These are phyloP conservation scores for Paratinospora sagittata DNA, from an alignment of 164 flowering plant species.

Conservation along the genomic window DNA sequence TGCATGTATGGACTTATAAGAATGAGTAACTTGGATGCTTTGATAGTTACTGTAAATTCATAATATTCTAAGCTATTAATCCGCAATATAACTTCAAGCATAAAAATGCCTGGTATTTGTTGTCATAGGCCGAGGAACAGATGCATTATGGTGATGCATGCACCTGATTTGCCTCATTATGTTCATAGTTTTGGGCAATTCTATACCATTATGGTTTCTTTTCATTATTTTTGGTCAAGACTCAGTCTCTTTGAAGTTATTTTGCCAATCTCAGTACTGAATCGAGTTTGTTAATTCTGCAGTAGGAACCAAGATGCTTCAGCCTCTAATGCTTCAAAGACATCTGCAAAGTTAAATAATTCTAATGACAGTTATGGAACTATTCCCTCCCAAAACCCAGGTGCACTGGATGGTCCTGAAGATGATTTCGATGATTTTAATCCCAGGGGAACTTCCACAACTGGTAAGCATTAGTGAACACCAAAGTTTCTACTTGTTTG, in stretches of 20 bases:
- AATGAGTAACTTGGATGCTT: neutral
- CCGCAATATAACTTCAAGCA: slow-evolving; percentile 5
- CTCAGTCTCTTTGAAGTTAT: neutral
- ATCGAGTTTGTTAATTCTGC: slow-evolving; percentile 19
- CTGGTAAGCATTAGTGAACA: slow-evolving; percentile 44
- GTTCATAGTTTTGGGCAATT: neutral
- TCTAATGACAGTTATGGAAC: slow-evolving; percentile 33
- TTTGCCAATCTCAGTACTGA: neutral
- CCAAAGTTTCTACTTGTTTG: neutral
- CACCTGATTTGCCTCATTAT: neutral
- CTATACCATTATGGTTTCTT: neutral
- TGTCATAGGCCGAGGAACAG: neutral
- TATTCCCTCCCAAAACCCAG: slow-evolving; percentile 39
- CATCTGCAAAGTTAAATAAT: slow-evolving; percentile 25
- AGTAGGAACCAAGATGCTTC: slow-evolving; percentile 38
- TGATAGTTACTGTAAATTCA: neutral
- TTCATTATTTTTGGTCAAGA: neutral
- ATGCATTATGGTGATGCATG: neutral
- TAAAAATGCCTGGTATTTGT: neutral
- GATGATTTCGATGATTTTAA: slow-evolving; percentile 95
- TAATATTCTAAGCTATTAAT: neutral
- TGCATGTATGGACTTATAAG: neutral
- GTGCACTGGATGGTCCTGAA: slow-evolving; percentile 38
- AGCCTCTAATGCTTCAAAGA: slow-evolving; percentile 30
- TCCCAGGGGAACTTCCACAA: slow-evolving; percentile 76